Conservation (phyloP, 768 basidiomycete species). For the Lentinula sp. region DNA sequence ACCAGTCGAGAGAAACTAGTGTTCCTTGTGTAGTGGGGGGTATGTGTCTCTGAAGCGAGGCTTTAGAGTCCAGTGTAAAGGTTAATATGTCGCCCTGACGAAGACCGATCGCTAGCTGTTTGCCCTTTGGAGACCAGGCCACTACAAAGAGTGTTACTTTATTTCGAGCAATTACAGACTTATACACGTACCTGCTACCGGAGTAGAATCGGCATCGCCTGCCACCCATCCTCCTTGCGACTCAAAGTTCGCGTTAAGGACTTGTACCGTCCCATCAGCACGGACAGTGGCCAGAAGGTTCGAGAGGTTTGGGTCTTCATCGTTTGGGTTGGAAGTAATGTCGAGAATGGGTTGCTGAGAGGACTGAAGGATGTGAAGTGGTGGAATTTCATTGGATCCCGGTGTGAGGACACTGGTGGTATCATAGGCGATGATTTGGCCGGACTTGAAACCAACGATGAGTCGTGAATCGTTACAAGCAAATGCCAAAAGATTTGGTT, state of each 20-base stretch:
- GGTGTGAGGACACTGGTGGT: conserved; percentile 43
- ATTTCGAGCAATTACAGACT: not conserved
- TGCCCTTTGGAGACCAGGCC: conserved; percentile 84
- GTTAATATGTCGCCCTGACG: conserved; percentile 67
- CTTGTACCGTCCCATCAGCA: conserved; percentile 43
- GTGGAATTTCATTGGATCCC: conserved; percentile 34
- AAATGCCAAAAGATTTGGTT: conserved; percentile 51
- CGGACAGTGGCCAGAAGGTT: conserved; percentile 56
- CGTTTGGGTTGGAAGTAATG: conserved; percentile 60
- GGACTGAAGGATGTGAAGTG: conserved; percentile 43
- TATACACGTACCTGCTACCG: conserved; percentile 49
- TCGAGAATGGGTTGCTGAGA: conserved; percentile 42
- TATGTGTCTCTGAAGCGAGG: conserved; percentile 51
- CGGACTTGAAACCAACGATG: conserved; percentile 51
- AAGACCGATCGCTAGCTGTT: conserved; percentile 74
- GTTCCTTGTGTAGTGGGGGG: conserved; percentile 47
- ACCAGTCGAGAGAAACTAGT: conserved; percentile 58
- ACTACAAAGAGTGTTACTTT: conserved; percentile 33
- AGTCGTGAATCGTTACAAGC: conserved; percentile 56
- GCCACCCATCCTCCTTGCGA: conserved; percentile 51
- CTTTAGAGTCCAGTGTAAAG: conserved; percentile 51
- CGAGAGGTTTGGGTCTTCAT: conserved; percentile 37
- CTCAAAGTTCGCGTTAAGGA: conserved; percentile 54
- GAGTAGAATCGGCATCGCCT: conserved; percentile 40
- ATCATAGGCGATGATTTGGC: conserved; percentile 57